Evolutionary conservation across 2,329 filamentous ascomycete genomes (phyloP).

Genomic region (Madurella fahalii): DNA sequence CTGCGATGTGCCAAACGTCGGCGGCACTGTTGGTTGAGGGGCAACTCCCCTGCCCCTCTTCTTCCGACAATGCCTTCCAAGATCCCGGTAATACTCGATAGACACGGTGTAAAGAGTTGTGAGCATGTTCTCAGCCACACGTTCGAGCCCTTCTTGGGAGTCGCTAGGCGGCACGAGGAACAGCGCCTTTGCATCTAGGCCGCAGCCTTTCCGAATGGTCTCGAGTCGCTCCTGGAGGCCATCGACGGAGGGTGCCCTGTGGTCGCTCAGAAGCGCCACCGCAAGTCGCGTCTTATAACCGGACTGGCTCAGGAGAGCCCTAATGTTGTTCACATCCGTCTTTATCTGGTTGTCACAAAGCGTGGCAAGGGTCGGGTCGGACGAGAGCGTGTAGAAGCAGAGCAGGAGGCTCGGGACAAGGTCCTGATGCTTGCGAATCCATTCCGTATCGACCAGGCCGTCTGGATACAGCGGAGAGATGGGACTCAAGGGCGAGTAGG

Average conservation of each 20-base stretch:
- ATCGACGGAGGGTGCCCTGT: constrained; percentile 47
- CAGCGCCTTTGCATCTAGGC: constrained; percentile 76
- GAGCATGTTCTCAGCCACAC: constrained; percentile 70
- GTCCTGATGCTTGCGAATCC: constrained; percentile 86
- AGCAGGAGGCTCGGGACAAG: constrained; percentile 76
- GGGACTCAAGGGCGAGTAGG: constrained; percentile 84
- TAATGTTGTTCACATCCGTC: constrained; percentile 76
- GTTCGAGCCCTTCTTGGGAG: constrained; percentile 65
- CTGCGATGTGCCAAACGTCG: constrained; percentile 78
- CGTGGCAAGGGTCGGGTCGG: constrained; percentile 68
- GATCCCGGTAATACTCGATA: constrained; percentile 87
- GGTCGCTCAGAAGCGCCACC: constrained; percentile 73
- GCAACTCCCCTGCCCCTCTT: constrained; percentile 77
- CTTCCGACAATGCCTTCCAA: constrained; percentile 86
- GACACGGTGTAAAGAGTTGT: constrained; percentile 67
- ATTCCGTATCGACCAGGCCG: constrained; percentile 74
- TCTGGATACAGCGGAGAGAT: constrained; percentile 82
- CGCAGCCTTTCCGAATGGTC: constrained; percentile 73
- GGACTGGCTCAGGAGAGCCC: constrained; percentile 60
- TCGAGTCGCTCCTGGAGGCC: constrained; percentile 66
- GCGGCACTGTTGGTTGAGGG: constrained; percentile 76
- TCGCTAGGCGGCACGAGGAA: constrained; percentile 78
- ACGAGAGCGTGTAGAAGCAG: constrained; percentile 73
- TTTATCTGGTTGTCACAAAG: constrained; percentile 86
- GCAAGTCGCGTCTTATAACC: constrained; percentile 75